A percentile compares a stretch with the other conserved stretches of the same genome.
phyloP scores from a whole-genome alignment of 441 rosid genomes.

The Erodium moschatum region DNA sequence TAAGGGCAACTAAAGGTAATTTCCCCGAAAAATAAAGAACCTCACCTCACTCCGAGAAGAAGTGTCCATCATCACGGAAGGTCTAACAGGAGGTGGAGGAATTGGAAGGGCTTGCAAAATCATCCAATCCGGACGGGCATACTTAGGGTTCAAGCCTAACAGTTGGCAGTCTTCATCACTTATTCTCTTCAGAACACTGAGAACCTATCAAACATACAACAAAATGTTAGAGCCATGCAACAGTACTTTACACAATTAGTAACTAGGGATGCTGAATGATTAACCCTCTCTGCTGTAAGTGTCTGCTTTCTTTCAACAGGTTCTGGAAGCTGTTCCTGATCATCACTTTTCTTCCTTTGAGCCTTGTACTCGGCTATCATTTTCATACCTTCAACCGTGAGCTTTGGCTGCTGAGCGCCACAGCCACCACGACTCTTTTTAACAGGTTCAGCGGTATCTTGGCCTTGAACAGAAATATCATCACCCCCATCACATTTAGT shows the following conservation, averaged over 20 bases:
- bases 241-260: not conserved
- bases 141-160: constrained; percentile 82
- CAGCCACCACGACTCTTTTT: constrained; percentile 90
- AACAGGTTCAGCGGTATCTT: constrained; percentile 63
- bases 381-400: constrained; percentile 95
- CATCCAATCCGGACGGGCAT: constrained; percentile 99
- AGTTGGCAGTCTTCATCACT: constrained; percentile 84
- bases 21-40: constrained; percentile 14
- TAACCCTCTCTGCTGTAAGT: constrained; percentile 88
- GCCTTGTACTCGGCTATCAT: constrained; percentile 86
- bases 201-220: constrained; percentile 41
- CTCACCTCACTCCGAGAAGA: constrained; percentile 97
- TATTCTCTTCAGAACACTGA: constrained; percentile 86
- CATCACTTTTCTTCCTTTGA: constrained; percentile 73
- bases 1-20: too few species aligned
- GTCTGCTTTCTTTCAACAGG: constrained; percentile 92
- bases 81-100: constrained; percentile 99
- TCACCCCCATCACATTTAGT: constrained; percentile 90
- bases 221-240: constrained; percentile 15
- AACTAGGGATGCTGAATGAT: constrained; percentile 14
- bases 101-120: constrained; percentile 94
- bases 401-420: constrained; percentile 71
- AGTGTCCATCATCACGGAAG: constrained; percentile 99
- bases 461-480: constrained; percentile 58
- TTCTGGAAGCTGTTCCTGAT: constrained; percentile 92